Conservation (phyloP, 2,329 filamentous ascomycete species). For the Aspergillus spinulosporus region DNA sequence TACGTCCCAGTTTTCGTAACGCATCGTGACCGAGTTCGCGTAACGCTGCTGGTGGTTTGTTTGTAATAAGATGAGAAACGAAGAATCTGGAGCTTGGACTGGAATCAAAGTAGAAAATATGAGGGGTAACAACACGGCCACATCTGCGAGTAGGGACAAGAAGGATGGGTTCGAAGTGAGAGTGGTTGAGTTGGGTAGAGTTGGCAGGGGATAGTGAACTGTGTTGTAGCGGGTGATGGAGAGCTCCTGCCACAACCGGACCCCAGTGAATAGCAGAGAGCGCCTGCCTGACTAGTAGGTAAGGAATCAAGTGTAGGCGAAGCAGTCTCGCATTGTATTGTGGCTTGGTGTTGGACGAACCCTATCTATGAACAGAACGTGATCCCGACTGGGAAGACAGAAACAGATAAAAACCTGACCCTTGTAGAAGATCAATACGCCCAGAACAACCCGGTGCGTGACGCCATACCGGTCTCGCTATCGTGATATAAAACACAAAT, state of each 20-base stretch:
- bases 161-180: not conserved
- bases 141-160: constrained; percentile 5
- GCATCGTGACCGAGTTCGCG: constrained; percentile 57
- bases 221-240: not conserved
- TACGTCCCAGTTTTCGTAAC: constrained; percentile 84
- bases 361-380: not conserved
- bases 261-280: not conserved
- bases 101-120: constrained; percentile 22
- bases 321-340: not conserved
- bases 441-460: not conserved
- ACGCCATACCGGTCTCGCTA: constrained; percentile 5
- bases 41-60: constrained; percentile 25
- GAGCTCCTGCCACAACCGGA: constrained; percentile 11
- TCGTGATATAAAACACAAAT: constrained; percentile 11
- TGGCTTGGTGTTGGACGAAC: not conserved
- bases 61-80: constrained; percentile 35
- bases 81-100: constrained; percentile 18
- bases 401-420: not conserved
- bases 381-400: not conserved
- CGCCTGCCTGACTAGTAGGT: not conserved
- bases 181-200: not conserved
- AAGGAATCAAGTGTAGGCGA: not conserved
- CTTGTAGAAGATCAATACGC: constrained; percentile 9
- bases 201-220: not conserved
- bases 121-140: constrained; percentile 20